These are phyloP conservation scores for Sporothrix euskadiensis DNA, from an alignment of 2,329 filamentous ascomycete species.

Conservation along the genomic window DNA sequence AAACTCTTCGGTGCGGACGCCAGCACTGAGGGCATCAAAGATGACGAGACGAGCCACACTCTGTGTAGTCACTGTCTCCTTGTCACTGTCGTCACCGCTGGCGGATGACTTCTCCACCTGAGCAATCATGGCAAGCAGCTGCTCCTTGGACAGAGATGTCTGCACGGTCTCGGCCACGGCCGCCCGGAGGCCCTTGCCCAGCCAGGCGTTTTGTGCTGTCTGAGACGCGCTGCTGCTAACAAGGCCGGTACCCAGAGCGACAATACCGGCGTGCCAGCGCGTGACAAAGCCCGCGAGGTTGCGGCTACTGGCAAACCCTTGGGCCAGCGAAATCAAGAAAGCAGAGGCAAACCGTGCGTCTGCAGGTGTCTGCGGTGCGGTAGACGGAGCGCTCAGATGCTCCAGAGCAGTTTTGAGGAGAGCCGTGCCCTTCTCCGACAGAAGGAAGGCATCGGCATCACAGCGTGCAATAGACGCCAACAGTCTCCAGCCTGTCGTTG, in stretches of 20 bases:
- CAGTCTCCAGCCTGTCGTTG: conserved; percentile 47
- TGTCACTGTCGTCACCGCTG: conserved; percentile 15
- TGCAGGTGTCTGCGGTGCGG: conserved; percentile 26
- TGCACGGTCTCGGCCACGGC: conserved; percentile 42
- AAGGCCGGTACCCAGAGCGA: conserved; percentile 41
- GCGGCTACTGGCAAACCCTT: conserved; percentile 48
- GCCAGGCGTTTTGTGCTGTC: conserved; percentile 35
- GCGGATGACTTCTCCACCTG: conserved; percentile 43
- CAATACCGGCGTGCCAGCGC: conserved; percentile 45
- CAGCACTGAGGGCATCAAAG: conserved; percentile 46
- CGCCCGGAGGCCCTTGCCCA: conserved; percentile 33
- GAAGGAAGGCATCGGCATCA: conserved; percentile 51
- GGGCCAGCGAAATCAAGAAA: conserved; percentile 47
- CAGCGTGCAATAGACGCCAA: conserved; percentile 46
- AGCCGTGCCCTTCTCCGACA: conserved; percentile 42
- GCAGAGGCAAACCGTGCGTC: conserved; percentile 32
- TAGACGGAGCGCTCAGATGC: conserved; percentile 35
- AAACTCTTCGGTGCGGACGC: conserved; percentile 46
- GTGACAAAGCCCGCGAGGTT: conserved; percentile 50
- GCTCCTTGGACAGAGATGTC: conserved; percentile 48
- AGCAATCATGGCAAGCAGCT: conserved; percentile 47
- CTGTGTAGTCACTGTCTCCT: neutral
- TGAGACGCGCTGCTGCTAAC: conserved; percentile 23
- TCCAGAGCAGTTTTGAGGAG: conserved; percentile 47
- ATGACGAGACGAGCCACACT: conserved; percentile 45